phyloP scores from a whole-genome alignment of 192 early-diverging fungal genomes.

The Coemansia aciculifera region DNA sequence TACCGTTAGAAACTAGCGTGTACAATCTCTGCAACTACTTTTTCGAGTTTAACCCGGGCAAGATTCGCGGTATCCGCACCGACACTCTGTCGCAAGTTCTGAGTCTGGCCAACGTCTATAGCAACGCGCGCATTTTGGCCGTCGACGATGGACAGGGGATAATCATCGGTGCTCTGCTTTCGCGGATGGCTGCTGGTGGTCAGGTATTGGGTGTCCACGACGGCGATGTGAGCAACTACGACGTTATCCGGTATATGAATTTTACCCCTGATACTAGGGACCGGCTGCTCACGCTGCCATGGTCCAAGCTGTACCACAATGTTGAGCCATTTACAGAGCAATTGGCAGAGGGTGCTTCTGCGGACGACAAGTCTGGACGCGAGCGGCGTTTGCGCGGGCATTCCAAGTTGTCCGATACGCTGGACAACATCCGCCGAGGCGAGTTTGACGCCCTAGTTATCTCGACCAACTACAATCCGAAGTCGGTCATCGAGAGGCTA shows the following conservation, averaged over 20 bases:
- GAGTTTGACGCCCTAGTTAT: conserved; percentile 78
- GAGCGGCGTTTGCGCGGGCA: conserved; percentile 59
- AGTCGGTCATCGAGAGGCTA: conserved; percentile 72
- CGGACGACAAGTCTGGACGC: conserved; percentile 57
- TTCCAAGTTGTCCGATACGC: conserved; percentile 52
- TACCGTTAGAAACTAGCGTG: conserved; percentile 72
- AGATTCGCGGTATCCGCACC: conserved; percentile 71
- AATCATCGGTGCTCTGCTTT: conserved; percentile 74
- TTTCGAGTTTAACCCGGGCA: conserved; percentile 73
- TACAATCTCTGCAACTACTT: conserved; percentile 78
- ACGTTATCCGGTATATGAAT: conserved; percentile 77
- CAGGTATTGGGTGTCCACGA: conserved; percentile 72
- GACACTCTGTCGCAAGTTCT: conserved; percentile 94
- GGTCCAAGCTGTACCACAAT: conserved; percentile 66
- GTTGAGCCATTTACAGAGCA: conserved; percentile 60
- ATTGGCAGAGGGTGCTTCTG: conserved; percentile 52
- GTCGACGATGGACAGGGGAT: conserved; percentile 93
- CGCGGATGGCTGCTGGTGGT: conserved; percentile 72
- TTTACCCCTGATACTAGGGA: conserved; percentile 57
- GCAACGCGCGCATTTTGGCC: conserved; percentile 67
- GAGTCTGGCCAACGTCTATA: conserved; percentile 77
- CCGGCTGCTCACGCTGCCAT: conserved; percentile 66
- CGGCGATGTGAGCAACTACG: conserved; percentile 70
- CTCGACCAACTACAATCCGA: conserved; percentile 74
- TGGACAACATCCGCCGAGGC: conserved; percentile 58